Base-by-base conservation (phyloP, 306 rosid genomes). In the Lotus japonicus region DNA sequence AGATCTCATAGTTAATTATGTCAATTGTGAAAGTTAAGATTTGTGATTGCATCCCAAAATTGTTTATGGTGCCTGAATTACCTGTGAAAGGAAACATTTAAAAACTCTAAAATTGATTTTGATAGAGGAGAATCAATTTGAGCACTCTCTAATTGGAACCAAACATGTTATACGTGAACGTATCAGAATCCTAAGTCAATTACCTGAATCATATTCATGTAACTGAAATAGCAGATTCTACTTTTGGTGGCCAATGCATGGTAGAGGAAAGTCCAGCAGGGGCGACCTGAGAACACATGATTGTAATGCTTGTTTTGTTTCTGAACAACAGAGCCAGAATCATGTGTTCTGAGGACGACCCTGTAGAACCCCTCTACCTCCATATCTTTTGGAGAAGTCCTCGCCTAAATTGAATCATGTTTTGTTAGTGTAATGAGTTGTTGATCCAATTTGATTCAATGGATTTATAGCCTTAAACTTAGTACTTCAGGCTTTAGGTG, bases 281-380 rank as follows among this genome's bases (percentile, higher is more conserved):
- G 92, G 95, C 92, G 97, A 90, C 97, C 95, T 86, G 95, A 88
- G 92, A 90, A 90, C 89, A 90, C 91, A 78, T 73, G 78, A 21
- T 26, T 26, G 23, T 26, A 26, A 26, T 26, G 4, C 33, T 26
- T 26, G 2, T n/a, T n/a, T n/a, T n/a, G 26, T 31, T 31, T 31
- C 7, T 31, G 36, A 36, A 0, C 1, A 9, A 7, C 42, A 38
- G 13, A 60, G 15, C 35, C 7, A 8, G 2, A 11, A 44, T 56
- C 81, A 84, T 66, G 92, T 87, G 88, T 0, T 90, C 96, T 81
- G 79, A 84, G 64, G 79, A 36, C 75, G 72, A 83, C 78, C 92
- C 88, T 72, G 85, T 63, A 70, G 78, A 75, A 73, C 82, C 46
- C 59, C 74, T 72, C 85, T 78, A 82, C 95, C 83, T 52, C 11